phyloP scores from a whole-genome alignment of 257 asterid species.

The Ehretia macrophylla region DNA sequence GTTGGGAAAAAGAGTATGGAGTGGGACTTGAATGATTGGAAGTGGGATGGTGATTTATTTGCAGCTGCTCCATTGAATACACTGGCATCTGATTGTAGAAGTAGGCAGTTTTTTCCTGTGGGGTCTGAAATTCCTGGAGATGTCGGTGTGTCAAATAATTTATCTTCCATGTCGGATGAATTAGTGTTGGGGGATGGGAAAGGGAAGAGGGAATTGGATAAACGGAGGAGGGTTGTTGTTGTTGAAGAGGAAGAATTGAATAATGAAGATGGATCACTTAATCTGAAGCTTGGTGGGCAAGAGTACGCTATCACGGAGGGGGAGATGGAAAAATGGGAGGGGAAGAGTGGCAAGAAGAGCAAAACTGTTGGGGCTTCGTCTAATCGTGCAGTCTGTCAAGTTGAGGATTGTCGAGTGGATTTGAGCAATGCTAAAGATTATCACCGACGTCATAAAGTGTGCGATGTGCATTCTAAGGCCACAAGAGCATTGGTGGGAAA shows the following conservation, averaged over 20 bases:
- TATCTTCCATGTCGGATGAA: slow-evolving; percentile 40
- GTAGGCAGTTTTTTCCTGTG: slow-evolving; percentile 48
- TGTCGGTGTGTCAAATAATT: slow-evolving; percentile 28
- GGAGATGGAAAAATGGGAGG: slow-evolving; percentile 41
- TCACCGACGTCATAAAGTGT: slow-evolving; percentile 88
- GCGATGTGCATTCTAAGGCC: slow-evolving; percentile 84
- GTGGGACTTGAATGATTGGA: slow-evolving; percentile 90
- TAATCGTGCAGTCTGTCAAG: slow-evolving; percentile 70
- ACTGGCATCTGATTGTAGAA: slow-evolving; percentile 52
- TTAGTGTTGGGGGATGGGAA: slow-evolving; percentile 29
- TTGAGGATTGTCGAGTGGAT: slow-evolving; percentile 75
- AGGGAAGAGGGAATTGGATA: slow-evolving; percentile 63
- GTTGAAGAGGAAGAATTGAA: slow-evolving; percentile 34
- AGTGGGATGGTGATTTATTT: slow-evolving; percentile 87
- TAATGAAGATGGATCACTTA: slow-evolving; percentile 36
- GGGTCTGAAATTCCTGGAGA: slow-evolving; percentile 39
- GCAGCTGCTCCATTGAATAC: slow-evolving; percentile 52
- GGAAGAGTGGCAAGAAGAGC: slow-evolving; percentile 62
- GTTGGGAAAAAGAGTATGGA: slow-evolving; percentile 28
- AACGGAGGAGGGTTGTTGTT: slow-evolving; percentile 51
- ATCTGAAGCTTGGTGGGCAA: slow-evolving; percentile 60
- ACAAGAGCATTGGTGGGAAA: slow-evolving; percentile 65
- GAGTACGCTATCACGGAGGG: slow-evolving; percentile 43
- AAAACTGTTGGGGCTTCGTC: slow-evolving; percentile 44
- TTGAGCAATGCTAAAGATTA: slow-evolving; percentile 79